A percentile compares a stretch with the other conserved stretches of the same genome.
Conservation (phyloP, 257 asterid genomes). For the Buddleja alternifolia region DNA sequence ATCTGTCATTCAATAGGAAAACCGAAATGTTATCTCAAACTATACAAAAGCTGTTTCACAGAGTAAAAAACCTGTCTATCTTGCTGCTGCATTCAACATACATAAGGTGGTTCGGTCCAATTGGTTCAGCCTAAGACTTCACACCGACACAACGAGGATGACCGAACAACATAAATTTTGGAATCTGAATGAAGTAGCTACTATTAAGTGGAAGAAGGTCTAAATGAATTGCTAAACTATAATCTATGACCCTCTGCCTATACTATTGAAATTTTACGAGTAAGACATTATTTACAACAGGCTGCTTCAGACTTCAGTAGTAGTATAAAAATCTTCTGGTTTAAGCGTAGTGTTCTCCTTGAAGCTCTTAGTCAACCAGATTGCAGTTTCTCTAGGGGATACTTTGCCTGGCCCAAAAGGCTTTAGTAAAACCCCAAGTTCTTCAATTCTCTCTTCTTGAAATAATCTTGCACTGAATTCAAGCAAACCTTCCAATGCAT, state of each 20-base stretch:
- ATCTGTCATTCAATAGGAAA: no score
- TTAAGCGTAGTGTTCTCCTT: slow-evolving; percentile 64
- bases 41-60: no score
- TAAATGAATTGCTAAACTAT: slow-evolving; percentile 34
- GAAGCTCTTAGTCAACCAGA: slow-evolving; percentile 89
- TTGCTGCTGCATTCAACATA: no score
- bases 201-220: slow-evolving; percentile 33
- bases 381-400: slow-evolving; percentile 94
- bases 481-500: slow-evolving; percentile 89
- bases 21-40: no score
- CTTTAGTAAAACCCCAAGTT: slow-evolving; percentile 77
- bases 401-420: slow-evolving; percentile 90
- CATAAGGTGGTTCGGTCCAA: no score
- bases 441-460: slow-evolving; percentile 78
- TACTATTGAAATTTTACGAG: slow-evolving; percentile 19
- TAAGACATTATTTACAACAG: slow-evolving; percentile 27
- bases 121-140: no score
- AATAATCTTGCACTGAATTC: slow-evolving; percentile 87
- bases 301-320: slow-evolving; percentile 26
- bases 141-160: no score
- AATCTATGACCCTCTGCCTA: slow-evolving; percentile 39
- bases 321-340: slow-evolving; percentile 42
- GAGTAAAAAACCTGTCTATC: no score
- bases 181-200: slow-evolving; percentile 27
- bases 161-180: no score